Evolutionary conservation across 2,329 filamentous ascomycete genomes (phyloP).

Genomic region (Curvularia hawaiiensis): DNA sequence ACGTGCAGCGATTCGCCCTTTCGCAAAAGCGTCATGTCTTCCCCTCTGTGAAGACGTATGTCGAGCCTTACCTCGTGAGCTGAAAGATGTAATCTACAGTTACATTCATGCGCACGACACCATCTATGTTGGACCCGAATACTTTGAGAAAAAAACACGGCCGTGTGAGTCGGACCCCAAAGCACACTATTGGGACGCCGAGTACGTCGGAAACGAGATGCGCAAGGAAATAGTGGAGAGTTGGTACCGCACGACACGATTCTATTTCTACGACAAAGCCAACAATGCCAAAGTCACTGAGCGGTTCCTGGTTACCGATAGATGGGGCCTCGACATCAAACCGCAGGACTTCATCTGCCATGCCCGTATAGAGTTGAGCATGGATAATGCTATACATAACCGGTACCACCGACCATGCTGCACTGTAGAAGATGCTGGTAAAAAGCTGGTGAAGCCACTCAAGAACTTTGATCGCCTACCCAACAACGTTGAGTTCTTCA

Average conservation of each 20-base stretch:
- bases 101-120: background rate
- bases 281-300: slow-evolving; percentile 9
- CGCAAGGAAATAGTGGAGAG: slow-evolving; percentile 8
- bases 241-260: slow-evolving; percentile 14
- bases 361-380: background rate
- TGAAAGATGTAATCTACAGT: slow-evolving; percentile 10
- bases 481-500: slow-evolving; percentile 11
- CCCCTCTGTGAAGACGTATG: background rate
- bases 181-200: slow-evolving; percentile 6
- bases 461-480: slow-evolving; percentile 5
- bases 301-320: slow-evolving; percentile 7
- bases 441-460: background rate
- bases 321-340: background rate
- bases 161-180: slow-evolving; percentile 1
- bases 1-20: background rate
- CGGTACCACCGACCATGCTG: background rate
- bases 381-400: background rate
- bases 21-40: background rate
- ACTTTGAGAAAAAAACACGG: background rate
- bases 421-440: background rate
- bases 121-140: slow-evolving; percentile 6
- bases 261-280: slow-evolving; percentile 11
- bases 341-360: background rate
- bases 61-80: slow-evolving; percentile 4
- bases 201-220: slow-evolving; percentile 8